Evolutionary conservation across 1,284 basidiomycete genomes (phyloP), one percentile per base, ranked within the genome.

Genomic region (Afroboletus lepidellus): DNA sequence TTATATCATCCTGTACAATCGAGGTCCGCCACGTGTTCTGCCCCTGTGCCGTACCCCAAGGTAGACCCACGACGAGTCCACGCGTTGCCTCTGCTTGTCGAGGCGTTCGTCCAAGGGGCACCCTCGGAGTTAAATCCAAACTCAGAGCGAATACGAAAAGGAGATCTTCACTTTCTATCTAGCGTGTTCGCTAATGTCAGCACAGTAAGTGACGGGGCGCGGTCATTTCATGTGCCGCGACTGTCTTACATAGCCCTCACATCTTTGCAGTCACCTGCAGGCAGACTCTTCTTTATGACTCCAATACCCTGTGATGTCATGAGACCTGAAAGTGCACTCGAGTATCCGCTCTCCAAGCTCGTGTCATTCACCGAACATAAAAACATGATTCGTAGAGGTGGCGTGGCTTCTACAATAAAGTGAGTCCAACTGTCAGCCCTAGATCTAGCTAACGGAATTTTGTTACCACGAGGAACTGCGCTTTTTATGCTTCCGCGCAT

Each of bases 171-270:
- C 71, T 98, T 97, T 71, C 75, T 97, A 16, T 85, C 93, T 0
- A 92, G 87, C 54, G 93, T 96, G 5, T 95, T 97, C 67, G 93
- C 93, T 15, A 97, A 98, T 67, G 71, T 96, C 47, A 89, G 83
- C 39, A 81, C 84, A 62, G 93, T 94, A 82, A 74, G 54, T 57
- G 16, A 27, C 41, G 27, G 39, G 30, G 18, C 32, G 37, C 33
- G 36, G 24, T 45, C 42, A 18, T 50, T 50, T 44, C 32, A 9
- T 20, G 34, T 37, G 13, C 21, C 13, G 6, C 44, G 21, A 37
- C 33, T 32, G 23, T 46, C 48, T 53, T 48, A 54, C 20, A 43
- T 27, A 41, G 20, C 8, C n/a, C 23, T 42, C 49, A 18, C 45
- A 36, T 41, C 32, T 9, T 54, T 49, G 27, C 50, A 92, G 88